Evolutionary conservation across 2,329 filamentous ascomycete species (phyloP).

Genomic region (Fusarium keratoplasticum): DNA sequence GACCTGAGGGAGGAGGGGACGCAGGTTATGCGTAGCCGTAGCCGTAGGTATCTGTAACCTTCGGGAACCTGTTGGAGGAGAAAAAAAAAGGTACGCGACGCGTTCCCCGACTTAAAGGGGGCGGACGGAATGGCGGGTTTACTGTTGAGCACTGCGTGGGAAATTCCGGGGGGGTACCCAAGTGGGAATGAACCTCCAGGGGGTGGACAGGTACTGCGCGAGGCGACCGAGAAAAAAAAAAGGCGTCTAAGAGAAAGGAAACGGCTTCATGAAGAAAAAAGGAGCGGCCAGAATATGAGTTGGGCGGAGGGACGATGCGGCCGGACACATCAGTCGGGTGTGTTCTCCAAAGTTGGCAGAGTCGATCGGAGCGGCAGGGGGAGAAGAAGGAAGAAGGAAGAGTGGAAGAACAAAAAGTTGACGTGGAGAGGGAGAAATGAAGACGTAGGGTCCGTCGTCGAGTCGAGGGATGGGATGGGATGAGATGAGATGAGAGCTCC

Average conservation of each 20-base stretch:
- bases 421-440: slow-evolving; percentile 21
- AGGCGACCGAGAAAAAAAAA: slow-evolving; percentile 22
- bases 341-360: slow-evolving; percentile 19
- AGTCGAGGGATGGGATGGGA: slow-evolving; percentile 30
- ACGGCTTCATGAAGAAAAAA: slow-evolving; percentile 45
- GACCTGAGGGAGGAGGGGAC: slow-evolving; percentile 26
- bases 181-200: slow-evolving; percentile 37
- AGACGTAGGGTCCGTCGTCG: slow-evolving; percentile 2
- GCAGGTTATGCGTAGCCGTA: slow-evolving; percentile 33
- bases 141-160: slow-evolving; percentile 31
- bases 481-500: slow-evolving; percentile 30
- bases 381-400: slow-evolving; percentile 1
- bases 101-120: slow-evolving; percentile 48
- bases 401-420: slow-evolving; percentile 6
- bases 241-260: slow-evolving; percentile 37
- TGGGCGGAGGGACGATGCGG: slow-evolving; percentile 42
- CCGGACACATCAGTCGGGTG: slow-evolving; percentile 47
- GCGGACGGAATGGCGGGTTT: slow-evolving; percentile 39
- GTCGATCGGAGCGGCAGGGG: slow-evolving; percentile 25
- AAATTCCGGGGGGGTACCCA: slow-evolving; percentile 40
- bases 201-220: slow-evolving; percentile 24
- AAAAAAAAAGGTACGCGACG: slow-evolving; percentile 47
- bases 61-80: not conserved
- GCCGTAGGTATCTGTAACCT: slow-evolving; percentile 12
- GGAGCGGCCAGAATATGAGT: slow-evolving; percentile 38